Percentiles rank a stretch among this genome's conserved stretches.
Evolutionary conservation across 164 flowering plant genomes (phyloP).

Genomic region (Stephania japonica): DNA sequence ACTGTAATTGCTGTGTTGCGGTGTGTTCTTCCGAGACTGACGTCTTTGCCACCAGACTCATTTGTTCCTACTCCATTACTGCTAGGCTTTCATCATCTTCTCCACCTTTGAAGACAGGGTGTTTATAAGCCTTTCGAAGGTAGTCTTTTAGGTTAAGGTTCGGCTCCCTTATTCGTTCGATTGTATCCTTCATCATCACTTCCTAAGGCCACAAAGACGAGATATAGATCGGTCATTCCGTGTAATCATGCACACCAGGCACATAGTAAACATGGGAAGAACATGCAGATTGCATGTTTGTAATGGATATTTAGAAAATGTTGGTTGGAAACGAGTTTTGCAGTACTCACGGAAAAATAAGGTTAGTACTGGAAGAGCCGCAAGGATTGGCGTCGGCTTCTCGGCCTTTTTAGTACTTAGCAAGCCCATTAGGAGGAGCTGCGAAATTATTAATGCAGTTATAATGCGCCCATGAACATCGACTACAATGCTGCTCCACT

Average conservation of each 20-base stretch:
- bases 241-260: not conserved
- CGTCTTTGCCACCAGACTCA: conserved; percentile 77
- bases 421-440: conserved; percentile 63
- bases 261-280: not conserved
- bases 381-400: conserved; percentile 61
- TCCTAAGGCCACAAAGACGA: conserved; percentile 33
- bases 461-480: conserved; percentile 73
- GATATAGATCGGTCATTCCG: not conserved
- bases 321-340: conserved; percentile 74
- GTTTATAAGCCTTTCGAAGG: conserved; percentile 65
- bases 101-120: conserved; percentile 57
- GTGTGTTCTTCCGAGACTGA: conserved; percentile 79
- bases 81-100: conserved; percentile 38
- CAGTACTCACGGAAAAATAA: conserved; percentile 69
- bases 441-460: conserved; percentile 55
- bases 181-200: conserved; percentile 79
- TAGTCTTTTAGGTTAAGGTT: conserved; percentile 56
- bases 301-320: conserved; percentile 58
- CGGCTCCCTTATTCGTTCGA: conserved; percentile 62
- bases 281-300: conserved; percentile 19
- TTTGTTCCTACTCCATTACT: conserved; percentile 31
- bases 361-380: conserved; percentile 70
- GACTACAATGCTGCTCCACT: conserved; percentile 90
- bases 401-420: conserved; percentile 59
- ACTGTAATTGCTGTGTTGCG: conserved; percentile 63